Percentiles rank a stretch among this genome's conserved stretches.
phyloP scores from a whole-genome alignment of 331 rosid species.

The Arachis monticola region DNA sequence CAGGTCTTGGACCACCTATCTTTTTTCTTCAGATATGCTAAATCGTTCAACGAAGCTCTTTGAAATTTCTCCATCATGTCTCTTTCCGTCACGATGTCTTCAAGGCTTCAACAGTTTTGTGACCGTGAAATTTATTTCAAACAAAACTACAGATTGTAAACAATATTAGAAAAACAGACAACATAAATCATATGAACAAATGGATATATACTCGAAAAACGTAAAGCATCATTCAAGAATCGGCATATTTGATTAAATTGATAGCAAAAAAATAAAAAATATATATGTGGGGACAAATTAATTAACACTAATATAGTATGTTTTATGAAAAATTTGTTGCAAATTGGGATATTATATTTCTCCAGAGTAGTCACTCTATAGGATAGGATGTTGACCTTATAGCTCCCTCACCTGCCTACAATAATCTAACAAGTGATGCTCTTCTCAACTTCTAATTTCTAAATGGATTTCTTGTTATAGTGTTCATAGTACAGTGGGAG shows the following conservation, averaged over 20 bases:
- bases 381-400: constrained; percentile 46
- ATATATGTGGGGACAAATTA: constrained; percentile 26
- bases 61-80: constrained; percentile 27
- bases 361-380: constrained; percentile 24
- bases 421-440: neutral
- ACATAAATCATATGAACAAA: constrained; percentile 33
- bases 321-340: constrained; percentile 36
- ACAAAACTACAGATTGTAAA: constrained; percentile 30
- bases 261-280: neutral
- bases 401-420: constrained; percentile 9
- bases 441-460: constrained; percentile 3
- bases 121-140: constrained; percentile 13
- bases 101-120: constrained; percentile 1
- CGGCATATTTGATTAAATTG: constrained; percentile 31
- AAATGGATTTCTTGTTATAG: constrained; percentile 16
- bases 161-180: constrained; percentile 28
- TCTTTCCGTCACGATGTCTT: constrained; percentile 27
- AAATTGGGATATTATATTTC: constrained; percentile 28
- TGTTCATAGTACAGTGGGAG: neutral
- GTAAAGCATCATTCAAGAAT: constrained; percentile 29
- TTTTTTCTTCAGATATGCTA: constrained; percentile 16
- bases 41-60: neutral
- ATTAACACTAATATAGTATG: neutral
- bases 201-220: constrained; percentile 5
- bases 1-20: constrained; percentile 29